Conservation (phyloP, 495 filamentous ascomycete species). For the Glarea lozoyensis region DNA sequence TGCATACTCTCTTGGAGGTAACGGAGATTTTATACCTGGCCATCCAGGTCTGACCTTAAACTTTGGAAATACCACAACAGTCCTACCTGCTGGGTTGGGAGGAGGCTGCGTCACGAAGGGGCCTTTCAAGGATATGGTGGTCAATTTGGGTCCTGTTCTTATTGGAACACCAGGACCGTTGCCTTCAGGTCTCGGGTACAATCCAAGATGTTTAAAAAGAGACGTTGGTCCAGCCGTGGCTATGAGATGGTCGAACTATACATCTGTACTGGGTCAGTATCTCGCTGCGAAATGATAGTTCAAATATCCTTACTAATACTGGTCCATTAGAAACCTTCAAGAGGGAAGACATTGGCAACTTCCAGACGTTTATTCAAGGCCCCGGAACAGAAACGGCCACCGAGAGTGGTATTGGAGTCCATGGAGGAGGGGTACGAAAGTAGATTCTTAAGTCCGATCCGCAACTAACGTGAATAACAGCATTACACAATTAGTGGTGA, state of each 20-base stretch:
- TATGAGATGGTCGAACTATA: conserved; percentile 37
- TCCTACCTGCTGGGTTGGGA: conserved; percentile 39
- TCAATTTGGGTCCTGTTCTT: conserved; percentile 48
- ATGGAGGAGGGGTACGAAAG: conserved; percentile 3
- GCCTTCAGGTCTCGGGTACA: conserved; percentile 28
- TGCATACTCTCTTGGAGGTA: conserved; percentile 50
- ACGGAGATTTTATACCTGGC: conserved; percentile 39
- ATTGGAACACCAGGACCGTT: too few species aligned
- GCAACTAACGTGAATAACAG: too few species aligned
- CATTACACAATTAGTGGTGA: conserved; percentile 28
- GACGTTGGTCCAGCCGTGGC: conserved; percentile 42
- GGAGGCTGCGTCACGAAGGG: conserved; percentile 57
- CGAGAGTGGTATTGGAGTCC: neutral
- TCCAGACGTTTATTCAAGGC: conserved; percentile 1
- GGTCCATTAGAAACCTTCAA: neutral
- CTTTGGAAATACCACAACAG: conserved; percentile 28
- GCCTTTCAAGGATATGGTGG: conserved; percentile 40
- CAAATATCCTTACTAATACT: neutral
- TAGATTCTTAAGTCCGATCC: too few species aligned
- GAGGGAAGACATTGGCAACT: neutral
- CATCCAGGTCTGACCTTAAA: conserved; percentile 11
- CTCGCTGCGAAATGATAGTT: conserved; percentile 27
- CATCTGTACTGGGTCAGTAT: conserved; percentile 26
- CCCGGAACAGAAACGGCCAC: neutral
- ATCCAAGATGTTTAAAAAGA: conserved; percentile 57